Percentiles rank a stretch among this genome's conserved stretches.
These are phyloP conservation scores for Cyclostephanos invisitatus DNA, from an alignment of 108 stramenopile genomes.

Conservation along the genomic window DNA sequence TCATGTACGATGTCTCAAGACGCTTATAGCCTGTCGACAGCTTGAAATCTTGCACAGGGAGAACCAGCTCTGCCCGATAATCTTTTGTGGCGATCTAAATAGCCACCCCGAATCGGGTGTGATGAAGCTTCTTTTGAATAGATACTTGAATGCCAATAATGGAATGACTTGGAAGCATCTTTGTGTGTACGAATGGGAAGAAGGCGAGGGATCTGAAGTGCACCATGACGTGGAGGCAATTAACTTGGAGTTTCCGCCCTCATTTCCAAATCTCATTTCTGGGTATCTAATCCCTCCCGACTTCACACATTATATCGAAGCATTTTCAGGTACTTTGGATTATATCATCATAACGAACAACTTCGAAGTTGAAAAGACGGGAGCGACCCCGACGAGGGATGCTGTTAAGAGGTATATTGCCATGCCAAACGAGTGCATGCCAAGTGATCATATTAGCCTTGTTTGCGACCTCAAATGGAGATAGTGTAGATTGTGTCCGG, in stretches of 20 bases:
- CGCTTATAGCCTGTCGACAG: conserved; percentile 49
- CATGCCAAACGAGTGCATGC: conserved; percentile 61
- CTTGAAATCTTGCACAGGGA: conserved; percentile 46
- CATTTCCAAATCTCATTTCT: conserved; percentile 36
- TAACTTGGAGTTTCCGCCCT: conserved; percentile 29
- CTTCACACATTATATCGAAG: conserved; percentile 61
- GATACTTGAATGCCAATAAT: conserved; percentile 43
- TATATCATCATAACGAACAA: conserved; percentile 53
- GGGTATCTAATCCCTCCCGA: conserved; percentile 51
- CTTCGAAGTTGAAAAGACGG: conserved; percentile 28
- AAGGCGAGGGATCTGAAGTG: conserved; percentile 22
- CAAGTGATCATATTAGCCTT: conserved; percentile 69
- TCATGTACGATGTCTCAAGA: conserved; percentile 70
- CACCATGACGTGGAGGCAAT: conserved; percentile 25
- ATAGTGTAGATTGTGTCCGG: not conserved
- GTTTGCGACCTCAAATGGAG: conserved; percentile 41
- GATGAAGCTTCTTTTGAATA: conserved; percentile 46
- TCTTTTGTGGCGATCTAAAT: conserved; percentile 79
- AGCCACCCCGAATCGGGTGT: conserved; percentile 51
- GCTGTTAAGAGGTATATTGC: conserved; percentile 52
- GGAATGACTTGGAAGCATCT: conserved; percentile 59
- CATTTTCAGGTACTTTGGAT: conserved; percentile 61
- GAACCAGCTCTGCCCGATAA: conserved; percentile 40
- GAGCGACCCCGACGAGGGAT: conserved; percentile 51
- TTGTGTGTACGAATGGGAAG: conserved; percentile 56